Conservation (phyloP, 2,329 filamentous ascomycete genomes). For the Alternaria hordeiaustralica region DNA sequence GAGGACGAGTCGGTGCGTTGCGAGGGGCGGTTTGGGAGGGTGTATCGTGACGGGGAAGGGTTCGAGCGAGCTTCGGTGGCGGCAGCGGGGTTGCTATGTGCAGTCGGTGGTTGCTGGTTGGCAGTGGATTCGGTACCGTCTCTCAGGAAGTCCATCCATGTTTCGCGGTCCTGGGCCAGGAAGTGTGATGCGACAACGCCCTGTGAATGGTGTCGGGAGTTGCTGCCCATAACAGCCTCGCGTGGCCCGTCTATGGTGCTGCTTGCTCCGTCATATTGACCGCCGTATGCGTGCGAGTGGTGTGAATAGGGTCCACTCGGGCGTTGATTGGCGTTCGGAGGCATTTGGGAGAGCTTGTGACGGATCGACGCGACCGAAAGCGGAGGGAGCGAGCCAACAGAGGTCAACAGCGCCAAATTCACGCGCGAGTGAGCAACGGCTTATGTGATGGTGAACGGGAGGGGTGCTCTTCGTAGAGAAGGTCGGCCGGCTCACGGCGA, state of each 20-base stretch:
- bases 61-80: constrained; percentile 13
- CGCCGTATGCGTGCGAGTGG: constrained; percentile 22
- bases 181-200: constrained; percentile 39
- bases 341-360: constrained; percentile 8
- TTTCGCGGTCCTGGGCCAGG: constrained; percentile 39
- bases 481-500: constrained; percentile 32
- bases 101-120: constrained; percentile 13
- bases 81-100: constrained; percentile 3
- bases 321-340: constrained; percentile 19
- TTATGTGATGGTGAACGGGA: constrained; percentile 7
- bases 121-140: constrained; percentile 24
- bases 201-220: constrained; percentile 19
- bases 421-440: background rate
- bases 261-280: constrained; percentile 18
- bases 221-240: constrained; percentile 4
- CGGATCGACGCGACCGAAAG: constrained; percentile 3
- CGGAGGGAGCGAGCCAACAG: background rate
- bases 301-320: constrained; percentile 19
- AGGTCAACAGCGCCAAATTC: background rate
- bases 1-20: constrained; percentile 25
- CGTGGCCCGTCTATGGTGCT: constrained; percentile 10
- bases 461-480: constrained; percentile 12
- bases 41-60: constrained; percentile 19
- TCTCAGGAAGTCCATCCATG: constrained; percentile 46
- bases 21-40: constrained; percentile 27